Conservation (phyloP, 306 rosid genomes). For the Senna tora region DNA sequence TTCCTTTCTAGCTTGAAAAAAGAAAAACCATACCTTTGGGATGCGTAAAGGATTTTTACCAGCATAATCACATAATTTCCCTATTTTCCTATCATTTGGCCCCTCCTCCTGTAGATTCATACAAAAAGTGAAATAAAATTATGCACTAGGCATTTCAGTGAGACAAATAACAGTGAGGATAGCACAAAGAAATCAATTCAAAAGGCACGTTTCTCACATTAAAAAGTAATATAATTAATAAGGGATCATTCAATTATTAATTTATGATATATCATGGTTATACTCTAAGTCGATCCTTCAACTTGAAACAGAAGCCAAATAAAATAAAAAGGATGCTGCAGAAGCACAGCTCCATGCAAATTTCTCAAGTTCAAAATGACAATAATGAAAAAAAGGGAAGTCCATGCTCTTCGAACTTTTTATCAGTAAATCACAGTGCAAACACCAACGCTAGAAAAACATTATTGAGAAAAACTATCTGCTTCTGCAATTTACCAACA, state of each 20-base stretch:
- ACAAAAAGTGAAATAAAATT: conserved; percentile 30
- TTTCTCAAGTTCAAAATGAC: background rate
- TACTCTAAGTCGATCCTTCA: background rate
- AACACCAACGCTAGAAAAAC: background rate
- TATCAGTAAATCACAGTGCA: background rate
- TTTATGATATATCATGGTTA: conserved; percentile 11
- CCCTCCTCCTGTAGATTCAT: conserved; percentile 76
- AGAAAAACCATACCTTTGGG: conserved; percentile 69
- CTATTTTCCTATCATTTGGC: conserved; percentile 87
- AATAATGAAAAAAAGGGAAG: no score
- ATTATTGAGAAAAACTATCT: background rate
- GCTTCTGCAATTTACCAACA: background rate
- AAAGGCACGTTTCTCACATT: conserved; percentile 16
- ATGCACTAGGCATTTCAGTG: conserved; percentile 2
- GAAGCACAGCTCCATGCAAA: background rate
- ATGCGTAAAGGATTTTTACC: conserved; percentile 92
- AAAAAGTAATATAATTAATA: background rate
- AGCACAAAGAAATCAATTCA: conserved; percentile 18
- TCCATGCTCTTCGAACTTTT: background rate
- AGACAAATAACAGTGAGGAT: conserved; percentile 5
- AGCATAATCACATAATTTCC: conserved; percentile 89
- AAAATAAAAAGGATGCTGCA: background rate
- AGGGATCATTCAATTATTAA: conserved; percentile 20
- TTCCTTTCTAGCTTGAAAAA: conserved; percentile 12
- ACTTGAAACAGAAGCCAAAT: background rate